Evolutionary conservation across 1,284 basidiomycete species (phyloP).

Genomic region (Mycosarcoma mackinlayi): DNA sequence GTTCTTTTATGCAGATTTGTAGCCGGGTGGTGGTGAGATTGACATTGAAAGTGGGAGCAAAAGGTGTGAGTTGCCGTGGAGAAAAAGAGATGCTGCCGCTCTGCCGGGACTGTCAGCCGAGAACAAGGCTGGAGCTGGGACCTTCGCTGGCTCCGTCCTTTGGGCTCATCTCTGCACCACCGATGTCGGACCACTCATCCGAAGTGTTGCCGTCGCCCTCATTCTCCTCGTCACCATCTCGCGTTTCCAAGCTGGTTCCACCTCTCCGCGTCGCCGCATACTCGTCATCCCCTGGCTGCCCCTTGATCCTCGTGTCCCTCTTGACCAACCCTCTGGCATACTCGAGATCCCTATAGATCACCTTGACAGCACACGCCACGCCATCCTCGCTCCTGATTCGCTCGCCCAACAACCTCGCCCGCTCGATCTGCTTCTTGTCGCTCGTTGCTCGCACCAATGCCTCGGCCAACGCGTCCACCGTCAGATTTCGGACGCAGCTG

Average conservation of each 20-base stretch:
- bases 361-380: conserved; percentile 58
- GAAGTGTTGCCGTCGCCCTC: conserved; percentile 23
- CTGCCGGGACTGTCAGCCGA: conserved; percentile 10
- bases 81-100: no score
- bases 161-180: conserved; percentile 7
- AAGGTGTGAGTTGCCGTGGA: no score
- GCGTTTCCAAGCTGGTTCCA: background rate
- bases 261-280: background rate
- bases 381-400: conserved; percentile 73
- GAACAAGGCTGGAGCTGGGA: conserved; percentile 4
- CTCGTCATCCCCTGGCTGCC: background rate
- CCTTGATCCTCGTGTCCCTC: conserved; percentile 20
- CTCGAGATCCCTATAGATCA: conserved; percentile 62
- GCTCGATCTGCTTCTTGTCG: conserved; percentile 84
- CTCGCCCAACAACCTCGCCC: conserved; percentile 76
- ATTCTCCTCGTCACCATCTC: background rate
- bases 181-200: conserved; percentile 58
- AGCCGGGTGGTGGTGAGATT: no score
- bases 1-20: no score
- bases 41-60: no score
- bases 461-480: conserved; percentile 78
- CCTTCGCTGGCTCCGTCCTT: background rate
- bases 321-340: conserved; percentile 62
- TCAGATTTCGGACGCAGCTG: conserved; percentile 83
- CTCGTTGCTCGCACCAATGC: conserved; percentile 85